Conservation (phyloP, 768 basidiomycete species). For the Leucosporidium scottii region DNA sequence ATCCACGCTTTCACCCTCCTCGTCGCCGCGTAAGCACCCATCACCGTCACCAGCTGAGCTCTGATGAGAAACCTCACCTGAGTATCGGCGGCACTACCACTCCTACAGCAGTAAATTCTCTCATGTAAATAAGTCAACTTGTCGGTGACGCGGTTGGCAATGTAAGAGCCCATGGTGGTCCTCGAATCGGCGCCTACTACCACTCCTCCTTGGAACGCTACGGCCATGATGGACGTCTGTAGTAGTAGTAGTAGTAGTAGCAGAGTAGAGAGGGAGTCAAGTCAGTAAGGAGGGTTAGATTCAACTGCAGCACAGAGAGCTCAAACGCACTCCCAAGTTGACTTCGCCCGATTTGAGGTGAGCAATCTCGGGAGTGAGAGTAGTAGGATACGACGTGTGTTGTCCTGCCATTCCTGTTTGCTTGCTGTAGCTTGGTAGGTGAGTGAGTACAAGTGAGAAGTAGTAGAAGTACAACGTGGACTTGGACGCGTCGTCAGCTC, state of each 20-base stretch:
- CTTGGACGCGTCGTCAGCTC: too few species aligned
- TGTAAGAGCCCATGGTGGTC: conserved; percentile 93
- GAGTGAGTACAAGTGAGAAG: too few species aligned
- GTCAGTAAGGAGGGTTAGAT: too few species aligned
- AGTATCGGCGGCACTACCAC: conserved; percentile 91
- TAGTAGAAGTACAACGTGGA: too few species aligned
- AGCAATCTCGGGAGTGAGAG: conserved; percentile 54
- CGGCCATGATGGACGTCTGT: conserved; percentile 99
- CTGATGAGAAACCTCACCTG: conserved; percentile 47
- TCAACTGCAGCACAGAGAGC: background rate
- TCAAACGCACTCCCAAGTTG: conserved; percentile 29
- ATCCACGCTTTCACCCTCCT: too few species aligned
- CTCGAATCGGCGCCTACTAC: conserved; percentile 95
- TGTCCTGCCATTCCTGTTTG: background rate
- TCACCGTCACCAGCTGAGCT: too few species aligned
- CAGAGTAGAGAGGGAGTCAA: background rate
- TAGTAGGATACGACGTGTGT: background rate
- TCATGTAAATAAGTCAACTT: conserved; percentile 81
- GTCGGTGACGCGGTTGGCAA: conserved; percentile 97
- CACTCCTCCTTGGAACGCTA: conserved; percentile 90
- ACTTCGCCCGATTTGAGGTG: conserved; percentile 90
- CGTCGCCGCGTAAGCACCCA: too few species aligned
- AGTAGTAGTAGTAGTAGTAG: background rate
- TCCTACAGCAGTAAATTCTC: conserved; percentile 98
- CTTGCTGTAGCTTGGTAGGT: background rate